These are phyloP conservation scores for Trichoderma reesei DNA, from an alignment of 495 filamentous ascomycete genomes.

Conservation along the genomic window DNA sequence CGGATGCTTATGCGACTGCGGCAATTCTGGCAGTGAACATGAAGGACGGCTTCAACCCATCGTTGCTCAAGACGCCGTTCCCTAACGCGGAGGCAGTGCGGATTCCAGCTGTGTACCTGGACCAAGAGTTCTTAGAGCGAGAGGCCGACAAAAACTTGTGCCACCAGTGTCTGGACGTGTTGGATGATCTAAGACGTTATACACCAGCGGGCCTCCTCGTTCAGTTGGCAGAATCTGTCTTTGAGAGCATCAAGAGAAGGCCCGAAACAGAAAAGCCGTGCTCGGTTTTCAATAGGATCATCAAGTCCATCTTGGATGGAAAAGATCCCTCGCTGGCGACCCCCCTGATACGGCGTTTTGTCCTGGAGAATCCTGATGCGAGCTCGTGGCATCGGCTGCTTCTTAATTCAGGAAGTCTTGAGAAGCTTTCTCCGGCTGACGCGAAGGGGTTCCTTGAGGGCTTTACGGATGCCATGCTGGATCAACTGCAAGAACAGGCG, in stretches of 20 bases:
- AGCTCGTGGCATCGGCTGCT: slow-evolving; percentile 31
- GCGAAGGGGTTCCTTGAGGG: slow-evolving; percentile 21
- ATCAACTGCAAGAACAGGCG: slow-evolving; percentile 22
- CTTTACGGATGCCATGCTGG: slow-evolving; percentile 23
- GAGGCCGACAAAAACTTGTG: background rate
- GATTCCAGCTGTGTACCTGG: slow-evolving; percentile 19
- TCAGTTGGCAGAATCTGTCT: background rate
- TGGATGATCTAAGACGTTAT: background rate
- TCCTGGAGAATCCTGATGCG: slow-evolving; percentile 25
- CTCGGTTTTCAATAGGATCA: background rate
- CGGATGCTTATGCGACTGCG: background rate
- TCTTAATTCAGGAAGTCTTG: slow-evolving; percentile 19
- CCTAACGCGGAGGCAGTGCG: slow-evolving; percentile 15
- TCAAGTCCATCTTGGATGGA: too few relatives aligned
- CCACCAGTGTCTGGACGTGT: background rate
- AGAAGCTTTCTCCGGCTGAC: slow-evolving; percentile 18
- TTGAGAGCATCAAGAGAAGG: background rate
- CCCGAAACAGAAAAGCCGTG: background rate
- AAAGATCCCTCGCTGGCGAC: too few relatives aligned
- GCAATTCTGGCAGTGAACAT: background rate
- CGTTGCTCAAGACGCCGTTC: slow-evolving; percentile 16
- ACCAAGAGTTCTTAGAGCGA: slow-evolving; percentile 18
- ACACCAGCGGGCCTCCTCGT: background rate
- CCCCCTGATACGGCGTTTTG: slow-evolving; percentile 20
- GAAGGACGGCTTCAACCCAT: background rate